These are phyloP conservation scores for Dendrocalamus latiflorus DNA, from an alignment of 202 grass and related monocot genomes.

Conservation along the genomic window DNA sequence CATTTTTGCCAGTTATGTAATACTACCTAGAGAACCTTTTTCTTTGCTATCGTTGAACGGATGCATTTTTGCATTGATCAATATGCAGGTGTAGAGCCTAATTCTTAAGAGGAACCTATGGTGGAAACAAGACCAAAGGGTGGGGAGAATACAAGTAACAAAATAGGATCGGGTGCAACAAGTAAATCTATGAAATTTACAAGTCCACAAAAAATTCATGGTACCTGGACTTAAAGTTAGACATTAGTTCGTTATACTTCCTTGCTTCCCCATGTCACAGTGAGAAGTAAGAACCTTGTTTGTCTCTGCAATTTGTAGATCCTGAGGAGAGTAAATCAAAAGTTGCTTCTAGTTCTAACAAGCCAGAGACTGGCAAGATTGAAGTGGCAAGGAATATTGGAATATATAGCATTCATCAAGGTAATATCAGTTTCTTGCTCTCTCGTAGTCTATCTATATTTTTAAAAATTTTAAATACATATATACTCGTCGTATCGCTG, in stretches of 20 bases:
- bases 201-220: slow-evolving; percentile 14
- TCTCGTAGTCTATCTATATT: too few relatives aligned
- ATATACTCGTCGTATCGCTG: too few relatives aligned
- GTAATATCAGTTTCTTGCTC: too few relatives aligned
- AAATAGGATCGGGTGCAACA: neutral
- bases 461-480: too few relatives aligned
- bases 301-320: slow-evolving; percentile 27
- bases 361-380: slow-evolving; percentile 14
- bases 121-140: neutral
- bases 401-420: too few relatives aligned
- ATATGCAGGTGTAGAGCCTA: neutral
- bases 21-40: neutral
- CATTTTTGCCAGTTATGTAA: neutral
- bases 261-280: neutral
- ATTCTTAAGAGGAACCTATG: slow-evolving; percentile 1
- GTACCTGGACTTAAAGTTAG: slow-evolving; percentile 8
- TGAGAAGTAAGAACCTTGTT: neutral
- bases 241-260: neutral
- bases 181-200: slow-evolving; percentile 32
- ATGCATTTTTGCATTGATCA: slow-evolving; percentile 13
- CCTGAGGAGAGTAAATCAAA: slow-evolving; percentile 8
- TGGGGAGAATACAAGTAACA: slow-evolving; percentile 15
- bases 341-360: slow-evolving; percentile 19
- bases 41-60: neutral
- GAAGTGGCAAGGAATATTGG: neutral